Evolutionary conservation across 148 eudicot species (phyloP).

Genomic region (Mesembryanthemum crystallinum): DNA sequence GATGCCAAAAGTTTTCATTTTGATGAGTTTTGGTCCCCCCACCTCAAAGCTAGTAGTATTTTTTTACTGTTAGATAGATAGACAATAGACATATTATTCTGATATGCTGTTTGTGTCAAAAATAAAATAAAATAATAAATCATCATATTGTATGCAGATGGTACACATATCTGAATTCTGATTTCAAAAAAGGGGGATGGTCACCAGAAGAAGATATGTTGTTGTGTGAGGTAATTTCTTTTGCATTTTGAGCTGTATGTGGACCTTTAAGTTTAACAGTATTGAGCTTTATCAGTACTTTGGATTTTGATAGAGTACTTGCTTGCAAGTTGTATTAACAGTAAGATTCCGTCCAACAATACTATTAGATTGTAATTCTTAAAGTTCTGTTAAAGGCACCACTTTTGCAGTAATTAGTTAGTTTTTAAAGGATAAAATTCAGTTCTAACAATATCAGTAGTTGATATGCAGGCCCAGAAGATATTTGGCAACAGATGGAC

Average conservation of each 20-base stretch:
- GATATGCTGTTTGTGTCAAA: constrained; percentile 1
- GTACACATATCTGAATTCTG: constrained; percentile 92
- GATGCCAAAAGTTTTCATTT: constrained; percentile 14
- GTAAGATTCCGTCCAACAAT: not conserved
- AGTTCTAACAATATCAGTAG: constrained; percentile 21
- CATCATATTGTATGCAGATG: constrained; percentile 45
- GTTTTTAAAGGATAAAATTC: not conserved
- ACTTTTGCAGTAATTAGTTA: not conserved
- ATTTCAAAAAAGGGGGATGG: constrained; percentile 97
- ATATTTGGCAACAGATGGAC: constrained; percentile 96
- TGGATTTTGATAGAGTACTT: not conserved
- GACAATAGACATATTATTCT: constrained; percentile 6
- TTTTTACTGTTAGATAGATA: constrained; percentile 2
- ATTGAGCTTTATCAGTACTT: no score
- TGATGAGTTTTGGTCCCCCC: constrained; percentile 13
- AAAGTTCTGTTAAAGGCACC: not conserved
- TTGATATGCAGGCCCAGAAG: constrained; percentile 79
- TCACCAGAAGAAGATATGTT: constrained; percentile 94
- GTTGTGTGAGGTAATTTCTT: constrained; percentile 74
- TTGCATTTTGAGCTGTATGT: not conserved
- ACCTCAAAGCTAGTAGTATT: not conserved
- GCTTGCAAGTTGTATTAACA: not conserved
- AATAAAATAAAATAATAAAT: no score
- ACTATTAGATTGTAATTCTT: not conserved
- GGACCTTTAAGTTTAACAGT: no score